Conservation (phyloP, 2,329 filamentous ascomycete genomes). For the Epichloe coenophiala region DNA sequence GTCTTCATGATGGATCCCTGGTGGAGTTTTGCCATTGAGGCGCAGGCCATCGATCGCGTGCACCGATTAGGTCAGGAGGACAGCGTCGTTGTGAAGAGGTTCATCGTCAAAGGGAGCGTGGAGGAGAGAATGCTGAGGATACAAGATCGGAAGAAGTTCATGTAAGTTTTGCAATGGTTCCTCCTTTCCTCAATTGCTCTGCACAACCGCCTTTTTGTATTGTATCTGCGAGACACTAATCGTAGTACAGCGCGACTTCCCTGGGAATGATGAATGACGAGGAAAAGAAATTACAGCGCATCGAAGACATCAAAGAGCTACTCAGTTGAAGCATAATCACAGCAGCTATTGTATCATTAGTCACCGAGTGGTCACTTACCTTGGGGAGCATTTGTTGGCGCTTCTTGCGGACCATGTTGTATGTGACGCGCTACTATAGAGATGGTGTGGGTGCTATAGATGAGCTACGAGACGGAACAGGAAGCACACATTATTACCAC, state of each 20-base stretch:
- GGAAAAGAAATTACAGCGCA: conserved; percentile 76
- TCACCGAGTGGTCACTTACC: not conserved
- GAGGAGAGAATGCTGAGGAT: conserved; percentile 90
- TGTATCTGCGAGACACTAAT: no score
- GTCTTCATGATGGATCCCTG: conserved; percentile 99
- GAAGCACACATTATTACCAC: no score
- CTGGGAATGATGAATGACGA: conserved; percentile 92
- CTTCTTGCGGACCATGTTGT: not conserved
- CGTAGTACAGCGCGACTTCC: conserved; percentile 59
- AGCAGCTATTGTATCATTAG: not conserved
- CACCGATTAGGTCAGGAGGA: conserved; percentile 90
- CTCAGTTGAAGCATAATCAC: conserved; percentile 40
- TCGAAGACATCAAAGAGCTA: conserved; percentile 89
- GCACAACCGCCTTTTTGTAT: no score
- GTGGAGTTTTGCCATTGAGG: conserved; percentile 97
- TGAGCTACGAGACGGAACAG: not conserved
- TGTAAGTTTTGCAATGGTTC: conserved; percentile 42
- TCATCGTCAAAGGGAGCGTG: conserved; percentile 81
- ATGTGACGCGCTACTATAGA: no score
- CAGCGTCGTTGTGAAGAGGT: conserved; percentile 75
- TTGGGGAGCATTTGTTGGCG: not conserved
- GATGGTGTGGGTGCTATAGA: not conserved
- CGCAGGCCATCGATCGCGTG: conserved; percentile 93
- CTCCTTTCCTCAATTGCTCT: not conserved
- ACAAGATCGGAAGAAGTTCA: conserved; percentile 92